Evolutionary conservation across 2,329 filamentous ascomycete genomes (phyloP).

Genomic region (Cordyceps fumosorosea): DNA sequence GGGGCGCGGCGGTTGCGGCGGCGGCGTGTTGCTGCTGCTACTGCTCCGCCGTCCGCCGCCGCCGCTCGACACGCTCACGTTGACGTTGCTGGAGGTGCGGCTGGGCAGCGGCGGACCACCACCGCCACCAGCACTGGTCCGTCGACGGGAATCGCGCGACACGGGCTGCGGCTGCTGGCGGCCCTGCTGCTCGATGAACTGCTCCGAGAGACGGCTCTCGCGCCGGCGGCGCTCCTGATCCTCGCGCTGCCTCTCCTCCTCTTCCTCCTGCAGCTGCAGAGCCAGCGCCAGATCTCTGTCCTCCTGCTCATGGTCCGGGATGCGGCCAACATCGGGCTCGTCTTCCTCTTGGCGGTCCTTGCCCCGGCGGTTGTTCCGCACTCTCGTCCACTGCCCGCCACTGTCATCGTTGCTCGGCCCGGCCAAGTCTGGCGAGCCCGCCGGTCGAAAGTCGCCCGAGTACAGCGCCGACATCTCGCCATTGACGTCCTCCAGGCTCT

Average conservation of each 20-base stretch:
- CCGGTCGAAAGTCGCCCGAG: constrained; percentile 80
- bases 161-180: constrained; percentile 21
- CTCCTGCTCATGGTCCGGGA: constrained; percentile 57
- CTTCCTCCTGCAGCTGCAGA: constrained; percentile 88
- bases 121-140: constrained; percentile 39
- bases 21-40: constrained; percentile 3
- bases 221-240: constrained; percentile 55
- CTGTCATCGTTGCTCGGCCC: constrained; percentile 16
- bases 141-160: background rate
- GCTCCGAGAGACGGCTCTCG: constrained; percentile 63
- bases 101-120: constrained; percentile 22
- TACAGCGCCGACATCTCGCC: constrained; percentile 78
- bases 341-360: constrained; percentile 20
- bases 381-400: constrained; percentile 47
- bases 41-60: background rate
- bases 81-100: constrained; percentile 20
- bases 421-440: constrained; percentile 47
- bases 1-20: constrained; percentile 12
- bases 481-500: constrained; percentile 81
- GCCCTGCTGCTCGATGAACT: constrained; percentile 61
- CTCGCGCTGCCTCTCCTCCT: constrained; percentile 70
- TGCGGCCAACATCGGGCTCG: constrained; percentile 20
- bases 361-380: constrained; percentile 31
- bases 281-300: constrained; percentile 84
- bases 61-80: background rate